Percentiles rank a stretch among this genome's conserved stretches.
These are phyloP conservation scores for Trichoderma cornu-damae DNA, from an alignment of 2,329 filamentous ascomycete genomes.

Conservation along the genomic window DNA sequence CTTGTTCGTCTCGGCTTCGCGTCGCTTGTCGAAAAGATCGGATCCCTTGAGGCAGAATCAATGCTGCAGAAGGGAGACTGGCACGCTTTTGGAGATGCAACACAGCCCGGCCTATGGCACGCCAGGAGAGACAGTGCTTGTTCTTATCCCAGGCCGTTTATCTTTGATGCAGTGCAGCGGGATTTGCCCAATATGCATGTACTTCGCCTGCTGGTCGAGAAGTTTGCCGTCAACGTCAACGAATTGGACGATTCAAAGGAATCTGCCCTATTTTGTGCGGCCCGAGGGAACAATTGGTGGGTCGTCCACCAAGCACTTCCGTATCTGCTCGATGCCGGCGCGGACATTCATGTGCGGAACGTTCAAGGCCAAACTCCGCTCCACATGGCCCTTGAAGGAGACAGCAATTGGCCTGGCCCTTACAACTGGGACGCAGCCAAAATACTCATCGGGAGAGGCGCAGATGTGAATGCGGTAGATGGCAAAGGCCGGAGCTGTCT, in stretches of 20 bases:
- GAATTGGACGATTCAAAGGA: slow-evolving; percentile 14
- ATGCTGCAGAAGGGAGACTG: slow-evolving; percentile 20
- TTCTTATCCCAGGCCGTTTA: slow-evolving; percentile 18
- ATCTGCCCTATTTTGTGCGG: slow-evolving; percentile 20
- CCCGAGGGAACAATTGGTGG: slow-evolving; percentile 23
- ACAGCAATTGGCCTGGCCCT: background rate
- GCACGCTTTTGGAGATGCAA: slow-evolving; percentile 22
- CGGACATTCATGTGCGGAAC: slow-evolving; percentile 19
- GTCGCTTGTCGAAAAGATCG: slow-evolving; percentile 22
- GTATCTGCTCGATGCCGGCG: slow-evolving; percentile 23
- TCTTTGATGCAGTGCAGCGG: slow-evolving; percentile 28
- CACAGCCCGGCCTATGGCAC: slow-evolving; percentile 22
- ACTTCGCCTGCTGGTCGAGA: slow-evolving; percentile 32
- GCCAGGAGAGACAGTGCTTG: background rate
- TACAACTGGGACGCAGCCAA: slow-evolving; percentile 21
- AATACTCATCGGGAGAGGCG: slow-evolving; percentile 22
- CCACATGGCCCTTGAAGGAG: slow-evolving; percentile 19
- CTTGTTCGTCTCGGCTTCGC: slow-evolving; percentile 23
- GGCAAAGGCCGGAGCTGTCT: slow-evolving; percentile 18
- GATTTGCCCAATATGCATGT: slow-evolving; percentile 34
- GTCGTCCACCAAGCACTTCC: slow-evolving; percentile 24
- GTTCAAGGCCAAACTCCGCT: slow-evolving; percentile 20
- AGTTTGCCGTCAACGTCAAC: slow-evolving; percentile 32
- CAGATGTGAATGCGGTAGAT: slow-evolving; percentile 24
- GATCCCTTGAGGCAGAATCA: slow-evolving; percentile 14